These are phyloP conservation scores for Letharia columbiana DNA, from an alignment of 495 filamentous ascomycete species.

Conservation along the genomic window DNA sequence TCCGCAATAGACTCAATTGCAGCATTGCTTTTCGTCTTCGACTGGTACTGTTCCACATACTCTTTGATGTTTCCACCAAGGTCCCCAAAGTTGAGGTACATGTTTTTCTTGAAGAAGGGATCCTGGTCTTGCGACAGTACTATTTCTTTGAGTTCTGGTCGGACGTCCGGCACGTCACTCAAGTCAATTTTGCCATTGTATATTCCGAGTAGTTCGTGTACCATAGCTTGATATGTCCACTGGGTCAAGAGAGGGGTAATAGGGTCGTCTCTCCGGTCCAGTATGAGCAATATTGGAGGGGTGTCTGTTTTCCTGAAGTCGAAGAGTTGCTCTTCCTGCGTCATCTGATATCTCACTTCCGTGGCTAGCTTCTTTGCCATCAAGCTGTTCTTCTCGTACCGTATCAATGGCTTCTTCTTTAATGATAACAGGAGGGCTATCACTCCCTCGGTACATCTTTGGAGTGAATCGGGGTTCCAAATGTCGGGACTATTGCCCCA, in stretches of 20 bases:
- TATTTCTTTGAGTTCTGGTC: constrained; percentile 88
- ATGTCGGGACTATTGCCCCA: constrained; percentile 68
- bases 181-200: constrained; percentile 86
- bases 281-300: constrained; percentile 79
- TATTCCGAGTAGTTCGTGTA: constrained; percentile 90
- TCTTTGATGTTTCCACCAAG: constrained; percentile 97
- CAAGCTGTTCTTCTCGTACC: constrained; percentile 87
- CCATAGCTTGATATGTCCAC: constrained; percentile 99
- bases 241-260: constrained; percentile 93
- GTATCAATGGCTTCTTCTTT: constrained; percentile 92
- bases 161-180: constrained; percentile 75
- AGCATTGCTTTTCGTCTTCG: constrained; percentile 82
- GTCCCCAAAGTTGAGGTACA: constrained; percentile 98
- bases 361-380: constrained; percentile 87
- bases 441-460: constrained; percentile 77
- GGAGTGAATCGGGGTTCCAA: constrained; percentile 83
- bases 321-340: constrained; percentile 94
- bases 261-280: constrained; percentile 90
- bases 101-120: constrained; percentile 99
- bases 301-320: constrained; percentile 95
- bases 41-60: constrained; percentile 95
- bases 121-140: constrained; percentile 96
- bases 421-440: constrained; percentile 72
- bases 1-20: constrained; percentile 95
- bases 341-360: constrained; percentile 84